Evolutionary conservation across 495 filamentous ascomycete genomes (phyloP).

Genomic region (Jackrogersella multiformis): DNA sequence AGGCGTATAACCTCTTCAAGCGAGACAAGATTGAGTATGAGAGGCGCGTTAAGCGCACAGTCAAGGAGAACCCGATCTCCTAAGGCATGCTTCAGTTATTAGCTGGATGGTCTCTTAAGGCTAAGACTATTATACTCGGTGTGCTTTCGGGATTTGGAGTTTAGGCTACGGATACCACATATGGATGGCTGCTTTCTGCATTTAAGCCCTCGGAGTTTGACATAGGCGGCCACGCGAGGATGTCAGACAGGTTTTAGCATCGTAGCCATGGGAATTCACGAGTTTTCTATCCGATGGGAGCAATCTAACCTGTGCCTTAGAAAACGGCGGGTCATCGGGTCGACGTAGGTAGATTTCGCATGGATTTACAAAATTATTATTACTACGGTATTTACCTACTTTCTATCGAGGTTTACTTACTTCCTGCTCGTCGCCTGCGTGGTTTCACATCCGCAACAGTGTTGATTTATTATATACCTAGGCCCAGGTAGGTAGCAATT

Average conservation of each 20-base stretch:
- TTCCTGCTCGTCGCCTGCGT: background rate
- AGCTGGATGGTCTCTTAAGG: conserved; percentile 10
- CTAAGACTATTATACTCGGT: conserved; percentile 22
- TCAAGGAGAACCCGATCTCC: conserved; percentile 83
- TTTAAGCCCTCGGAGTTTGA: conserved; percentile 40
- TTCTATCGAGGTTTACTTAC: background rate
- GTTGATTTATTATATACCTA: background rate
- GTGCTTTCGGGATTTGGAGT: conserved; percentile 45
- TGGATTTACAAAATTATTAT: conserved; percentile 9
- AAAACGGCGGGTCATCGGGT: background rate
- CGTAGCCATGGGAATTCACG: conserved; percentile 4
- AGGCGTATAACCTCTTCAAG: conserved; percentile 97
- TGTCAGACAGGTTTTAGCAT: conserved; percentile 19
- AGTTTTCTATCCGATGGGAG: conserved; percentile 5
- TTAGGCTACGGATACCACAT: conserved; percentile 45
- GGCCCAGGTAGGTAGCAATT: too few species aligned
- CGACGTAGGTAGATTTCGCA: background rate
- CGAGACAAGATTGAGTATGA: conserved; percentile 90
- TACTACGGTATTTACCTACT: background rate
- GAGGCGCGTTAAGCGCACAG: conserved; percentile 82
- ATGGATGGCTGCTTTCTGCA: conserved; percentile 45
- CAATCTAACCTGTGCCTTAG: conserved; percentile 2
- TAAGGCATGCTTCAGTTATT: conserved; percentile 42
- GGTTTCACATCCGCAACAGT: background rate
- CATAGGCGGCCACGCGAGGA: conserved; percentile 27